A percentile compares a stretch with the other conserved stretches of the same genome.
These are phyloP conservation scores for Arabidopsis lyrata DNA, from an alignment of 441 rosid genomes.

Conservation along the genomic window DNA sequence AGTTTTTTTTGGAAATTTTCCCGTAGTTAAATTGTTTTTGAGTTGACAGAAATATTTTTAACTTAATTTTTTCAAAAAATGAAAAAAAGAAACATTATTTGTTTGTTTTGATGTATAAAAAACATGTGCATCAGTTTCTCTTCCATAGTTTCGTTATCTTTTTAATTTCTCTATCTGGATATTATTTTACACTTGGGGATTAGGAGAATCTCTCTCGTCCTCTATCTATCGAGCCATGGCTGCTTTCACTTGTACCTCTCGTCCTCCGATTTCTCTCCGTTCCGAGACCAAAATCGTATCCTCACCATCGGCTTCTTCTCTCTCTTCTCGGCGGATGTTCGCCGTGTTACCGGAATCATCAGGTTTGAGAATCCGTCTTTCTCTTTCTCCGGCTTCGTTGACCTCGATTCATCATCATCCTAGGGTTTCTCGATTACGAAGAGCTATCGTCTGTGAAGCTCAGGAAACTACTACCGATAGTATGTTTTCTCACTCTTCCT, in stretches of 20 bases:
- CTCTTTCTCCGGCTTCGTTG: constrained; percentile 42
- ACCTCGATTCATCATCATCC: constrained; percentile 41
- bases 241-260: constrained; percentile 51
- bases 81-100: too few species aligned
- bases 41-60: too few species aligned
- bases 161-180: constrained; percentile 29
- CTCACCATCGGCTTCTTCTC: constrained; percentile 39
- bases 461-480: constrained; percentile 57
- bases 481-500: constrained; percentile 33
- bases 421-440: constrained; percentile 48
- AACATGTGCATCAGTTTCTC: background rate
- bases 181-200: constrained; percentile 39
- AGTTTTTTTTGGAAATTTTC: too few species aligned
- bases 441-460: constrained; percentile 65
- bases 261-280: constrained; percentile 44
- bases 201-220: constrained; percentile 34
- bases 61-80: too few species aligned
- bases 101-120: too few species aligned
- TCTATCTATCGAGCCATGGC: constrained; percentile 46
- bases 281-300: constrained; percentile 31
- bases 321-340: constrained; percentile 33
- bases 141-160: constrained; percentile 41
- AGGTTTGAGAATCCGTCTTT: constrained; percentile 56
- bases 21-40: too few species aligned
- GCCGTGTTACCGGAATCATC: constrained; percentile 51